These are phyloP conservation scores for Phytopythium vexans DNA, from an alignment of 352 stramenopile species.

Conservation along the genomic window DNA sequence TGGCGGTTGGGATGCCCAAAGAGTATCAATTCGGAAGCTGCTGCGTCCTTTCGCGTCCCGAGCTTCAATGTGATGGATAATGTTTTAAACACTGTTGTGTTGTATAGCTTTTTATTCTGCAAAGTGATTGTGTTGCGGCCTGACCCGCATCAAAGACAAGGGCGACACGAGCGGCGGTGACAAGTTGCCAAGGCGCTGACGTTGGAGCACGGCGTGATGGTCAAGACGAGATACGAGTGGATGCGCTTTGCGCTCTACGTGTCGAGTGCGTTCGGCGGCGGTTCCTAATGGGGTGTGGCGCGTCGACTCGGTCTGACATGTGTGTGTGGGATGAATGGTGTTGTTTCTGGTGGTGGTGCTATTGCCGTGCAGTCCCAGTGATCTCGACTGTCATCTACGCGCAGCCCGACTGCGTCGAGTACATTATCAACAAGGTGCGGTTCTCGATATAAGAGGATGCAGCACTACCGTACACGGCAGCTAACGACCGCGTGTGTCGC, in stretches of 20 bases:
- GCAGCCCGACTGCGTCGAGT: slow-evolving; percentile 83
- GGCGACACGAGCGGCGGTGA: background rate
- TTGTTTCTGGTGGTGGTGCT: background rate
- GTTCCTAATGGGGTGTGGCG: background rate
- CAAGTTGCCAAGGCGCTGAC: background rate
- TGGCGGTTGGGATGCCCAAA: too few species aligned
- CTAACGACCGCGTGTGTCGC: background rate
- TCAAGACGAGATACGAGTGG: slow-evolving; percentile 20
- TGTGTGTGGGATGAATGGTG: background rate
- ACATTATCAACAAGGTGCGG: slow-evolving; percentile 60
- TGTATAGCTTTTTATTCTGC: too few species aligned
- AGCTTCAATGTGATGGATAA: too few species aligned
- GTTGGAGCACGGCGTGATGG: slow-evolving; percentile 28
- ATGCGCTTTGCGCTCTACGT: slow-evolving; percentile 71
- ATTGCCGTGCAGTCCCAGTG: slow-evolving; percentile 51
- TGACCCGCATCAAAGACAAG: too few species aligned
- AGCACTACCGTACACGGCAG: background rate
- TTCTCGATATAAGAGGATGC: too few species aligned
- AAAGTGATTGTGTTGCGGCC: too few species aligned
- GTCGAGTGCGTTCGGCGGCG: slow-evolving; percentile 36
- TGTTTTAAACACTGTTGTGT: too few species aligned
- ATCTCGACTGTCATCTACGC: slow-evolving; percentile 81
- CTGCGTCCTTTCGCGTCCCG: too few species aligned
- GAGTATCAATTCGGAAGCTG: too few species aligned
- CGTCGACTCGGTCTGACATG: background rate